These are phyloP conservation scores for Parascedosporium putredinis DNA, from an alignment of 2,329 filamentous ascomycete genomes.

Conservation along the genomic window DNA sequence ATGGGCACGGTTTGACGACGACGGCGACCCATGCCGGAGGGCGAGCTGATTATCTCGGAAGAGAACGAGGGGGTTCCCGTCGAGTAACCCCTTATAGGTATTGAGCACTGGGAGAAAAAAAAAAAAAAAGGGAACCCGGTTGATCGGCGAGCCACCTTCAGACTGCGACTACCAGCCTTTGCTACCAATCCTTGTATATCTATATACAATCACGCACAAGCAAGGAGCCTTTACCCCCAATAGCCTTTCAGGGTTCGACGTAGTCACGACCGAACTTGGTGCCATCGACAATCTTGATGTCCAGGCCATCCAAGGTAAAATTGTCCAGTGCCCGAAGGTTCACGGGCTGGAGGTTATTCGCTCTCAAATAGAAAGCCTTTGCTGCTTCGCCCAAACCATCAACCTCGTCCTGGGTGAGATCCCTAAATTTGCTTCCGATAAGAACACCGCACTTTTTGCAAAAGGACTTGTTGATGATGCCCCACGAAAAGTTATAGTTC, in stretches of 20 bases:
- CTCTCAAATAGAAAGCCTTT: not conserved
- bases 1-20: slow-evolving; percentile 79
- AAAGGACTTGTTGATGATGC: slow-evolving; percentile 29
- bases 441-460: slow-evolving; percentile 37
- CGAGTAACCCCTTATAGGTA: not conserved
- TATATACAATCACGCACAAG: too few species aligned
- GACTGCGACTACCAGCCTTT: too few species aligned
- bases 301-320: slow-evolving; percentile 22
- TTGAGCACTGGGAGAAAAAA: too few species aligned
- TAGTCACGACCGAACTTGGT: slow-evolving; percentile 23
- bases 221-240: too few species aligned
- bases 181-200: too few species aligned
- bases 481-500: slow-evolving; percentile 25
- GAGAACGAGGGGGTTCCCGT: too few species aligned
- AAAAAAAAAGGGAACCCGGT: too few species aligned
- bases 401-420: slow-evolving; percentile 24
- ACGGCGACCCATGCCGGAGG: slow-evolving; percentile 57
- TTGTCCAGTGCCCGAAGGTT: slow-evolving; percentile 29
- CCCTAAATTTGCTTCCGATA: slow-evolving; percentile 22
- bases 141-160: too few species aligned
- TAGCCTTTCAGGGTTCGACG: slow-evolving; percentile 25
- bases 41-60: not conserved
- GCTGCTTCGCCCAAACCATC: slow-evolving; percentile 18
- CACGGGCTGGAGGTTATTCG: slow-evolving; percentile 18
- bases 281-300: slow-evolving; percentile 17